phyloP scores from a whole-genome alignment of 768 basidiomycete species.

The Scleroderma citrinum region DNA sequence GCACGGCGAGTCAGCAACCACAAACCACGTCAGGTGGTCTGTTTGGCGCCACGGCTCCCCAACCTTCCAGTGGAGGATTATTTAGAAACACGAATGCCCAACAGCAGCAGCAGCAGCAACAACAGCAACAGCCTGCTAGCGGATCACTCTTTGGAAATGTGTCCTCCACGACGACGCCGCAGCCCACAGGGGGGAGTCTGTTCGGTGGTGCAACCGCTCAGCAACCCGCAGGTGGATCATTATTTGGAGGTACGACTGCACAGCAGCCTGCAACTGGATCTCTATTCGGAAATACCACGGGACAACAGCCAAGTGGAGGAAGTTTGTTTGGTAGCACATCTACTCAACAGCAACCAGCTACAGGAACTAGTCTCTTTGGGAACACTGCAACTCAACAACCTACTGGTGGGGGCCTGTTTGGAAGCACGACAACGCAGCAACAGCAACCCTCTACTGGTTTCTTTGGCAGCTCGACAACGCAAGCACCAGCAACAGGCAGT shows the following conservation, averaged over 20 bases:
- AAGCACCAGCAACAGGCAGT: constrained; percentile 15
- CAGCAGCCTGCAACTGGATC: constrained; percentile 12
- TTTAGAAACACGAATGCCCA: constrained; percentile 21
- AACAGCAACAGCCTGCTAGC: constrained; percentile 18
- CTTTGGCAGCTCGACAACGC: constrained; percentile 23
- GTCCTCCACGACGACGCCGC: constrained; percentile 6
- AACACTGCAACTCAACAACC: constrained; percentile 8
- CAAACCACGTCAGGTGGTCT: constrained; percentile 12
- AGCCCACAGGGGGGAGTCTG: constrained; percentile 16
- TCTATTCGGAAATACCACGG: constrained; percentile 13
- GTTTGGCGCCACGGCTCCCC: constrained; percentile 11
- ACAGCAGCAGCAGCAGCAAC: constrained; percentile 18
- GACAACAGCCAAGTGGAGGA: constrained; percentile 5
- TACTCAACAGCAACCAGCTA: constrained; percentile 7
- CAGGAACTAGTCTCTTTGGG: constrained; percentile 15
- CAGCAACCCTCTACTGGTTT: constrained; percentile 14
- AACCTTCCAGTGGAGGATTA: constrained; percentile 2
- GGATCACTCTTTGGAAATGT: constrained; percentile 16
- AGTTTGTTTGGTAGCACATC: constrained; percentile 18
- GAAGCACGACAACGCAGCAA: constrained; percentile 9
- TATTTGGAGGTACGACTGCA: constrained; percentile 18
- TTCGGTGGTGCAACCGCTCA: constrained; percentile 16
- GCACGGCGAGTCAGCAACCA: constrained; percentile 6
- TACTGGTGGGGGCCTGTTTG: constrained; percentile 16
- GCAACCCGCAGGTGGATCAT: constrained; percentile 17